These are phyloP conservation scores for Harringtonia aguacate DNA, from an alignment of 2,329 filamentous ascomycete genomes.

Conservation along the genomic window DNA sequence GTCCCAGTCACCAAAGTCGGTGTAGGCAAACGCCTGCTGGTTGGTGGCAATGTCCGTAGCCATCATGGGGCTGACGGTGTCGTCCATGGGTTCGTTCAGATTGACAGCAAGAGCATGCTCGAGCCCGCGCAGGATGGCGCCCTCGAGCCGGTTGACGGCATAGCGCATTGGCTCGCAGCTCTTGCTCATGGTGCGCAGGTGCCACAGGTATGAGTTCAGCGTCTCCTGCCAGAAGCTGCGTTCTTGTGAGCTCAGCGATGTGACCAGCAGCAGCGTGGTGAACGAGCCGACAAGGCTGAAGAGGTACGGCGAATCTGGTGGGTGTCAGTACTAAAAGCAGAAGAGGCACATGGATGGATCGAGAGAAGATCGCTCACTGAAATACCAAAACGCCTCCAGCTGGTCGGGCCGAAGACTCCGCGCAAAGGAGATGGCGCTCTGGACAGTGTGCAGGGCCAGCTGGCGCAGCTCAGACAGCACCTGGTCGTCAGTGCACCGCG, in stretches of 20 bases:
- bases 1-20: slow-evolving; percentile 24
- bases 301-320: slow-evolving; percentile 22
- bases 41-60: slow-evolving; percentile 9
- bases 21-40: slow-evolving; percentile 4
- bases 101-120: slow-evolving; percentile 25
- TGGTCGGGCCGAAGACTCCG: slow-evolving; percentile 5
- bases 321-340: no score
- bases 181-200: slow-evolving; percentile 24
- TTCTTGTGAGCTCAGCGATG: slow-evolving; percentile 20
- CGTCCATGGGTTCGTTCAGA: slow-evolving; percentile 20
- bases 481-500: slow-evolving; percentile 18
- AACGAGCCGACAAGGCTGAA: slow-evolving; percentile 29
- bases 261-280: slow-evolving; percentile 24
- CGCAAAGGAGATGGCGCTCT: slow-evolving; percentile 9
- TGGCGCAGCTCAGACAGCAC: slow-evolving; percentile 20
- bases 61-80: slow-evolving; percentile 19
- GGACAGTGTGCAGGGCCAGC: slow-evolving; percentile 19
- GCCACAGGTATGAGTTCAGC: slow-evolving; percentile 23
- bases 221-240: slow-evolving; percentile 22
- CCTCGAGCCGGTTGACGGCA: slow-evolving; percentile 24
- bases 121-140: slow-evolving; percentile 24
- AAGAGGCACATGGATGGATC: no score
- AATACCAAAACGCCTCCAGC: slow-evolving; percentile 17
- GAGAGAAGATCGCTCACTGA: not conserved
- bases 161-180: slow-evolving; percentile 24